Evolutionary conservation across 148 eudicot species (phyloP), one percentile per base, ranked within the genome.

Genomic region (Cornus kousa): DNA sequence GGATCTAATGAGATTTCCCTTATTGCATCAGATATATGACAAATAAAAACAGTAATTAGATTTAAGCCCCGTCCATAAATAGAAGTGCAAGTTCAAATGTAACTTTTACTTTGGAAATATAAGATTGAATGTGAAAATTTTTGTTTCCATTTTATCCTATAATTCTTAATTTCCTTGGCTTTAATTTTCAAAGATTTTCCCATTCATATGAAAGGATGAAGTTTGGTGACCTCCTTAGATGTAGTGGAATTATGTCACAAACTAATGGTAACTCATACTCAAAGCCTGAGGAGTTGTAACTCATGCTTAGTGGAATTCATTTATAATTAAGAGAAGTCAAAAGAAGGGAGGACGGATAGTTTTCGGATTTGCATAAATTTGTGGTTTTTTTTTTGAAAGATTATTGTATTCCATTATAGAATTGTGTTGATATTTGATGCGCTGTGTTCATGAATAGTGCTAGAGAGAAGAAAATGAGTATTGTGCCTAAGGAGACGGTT

Each of bases 401-500:
- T 40, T 20, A 8, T 80, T 39, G 70, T 33, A 59, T 69, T 55
- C 53, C 22, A 22, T 57, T 59, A n/a, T 80, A 78, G 78, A 69
- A 33, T 35, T 33, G 12, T 40, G 19, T 60, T 5, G 64, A 74
- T 57, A 66, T 62, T 62, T n/a, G 68, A 33, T 43, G 67, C 73
- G 28, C 31, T 50, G 65, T n/a, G 12, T 46, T 68, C n/a, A 16
- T 50, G 67, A 22, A 37, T 57, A 9, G 2, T 35, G 31, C 19
- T 70, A 50, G 68, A 76, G 71, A 39, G 68, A 10, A 64, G n/a
- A 78, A 81, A 65, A 91, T 91, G 95, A 88, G 93, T 81, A 86
- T 88, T n/a, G 88, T 91, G 74, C 88, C 90, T 7, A 90, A 90
- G 85, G 95, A 91, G 83, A 84, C 91, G 12, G 86, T 91, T 77